Evolutionary conservation across 345 rosid species (phyloP), one percentile per base, ranked within the genome.

Genomic region (Eucalyptus regnans): DNA sequence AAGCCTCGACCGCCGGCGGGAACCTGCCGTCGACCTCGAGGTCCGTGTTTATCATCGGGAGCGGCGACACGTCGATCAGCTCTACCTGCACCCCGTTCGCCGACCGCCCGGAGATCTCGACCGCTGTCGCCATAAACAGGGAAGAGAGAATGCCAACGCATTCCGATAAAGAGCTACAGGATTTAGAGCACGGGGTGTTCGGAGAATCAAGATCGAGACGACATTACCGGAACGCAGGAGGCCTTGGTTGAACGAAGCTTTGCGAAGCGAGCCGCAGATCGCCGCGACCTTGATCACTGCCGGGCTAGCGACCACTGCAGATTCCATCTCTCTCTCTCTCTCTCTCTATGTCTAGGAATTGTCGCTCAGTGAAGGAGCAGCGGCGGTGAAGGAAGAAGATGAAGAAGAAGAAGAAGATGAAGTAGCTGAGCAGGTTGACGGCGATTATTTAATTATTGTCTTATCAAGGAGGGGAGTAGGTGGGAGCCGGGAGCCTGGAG

Each of bases 221-320:
- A 44, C 25, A 8, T 44, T 90, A 97, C 98, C 98, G 18, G 94
- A 89, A 23, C 96, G 97, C 88, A 97, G 87, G 88, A 96, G 96
- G 91, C 98, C 98, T 76, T 87, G 93, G 90, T 96, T 92, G 94
- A 86, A 94, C 68, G 98, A 97, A 12, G 89, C 95, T 91, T 95
- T 92, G 5, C 98, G 97, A 33, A 95, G 94, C 37, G 98, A 96
- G 31, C 99, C 98, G 56, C 96, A 96, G 48, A 97, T 48, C 52
- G 98, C 98, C 9, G 95, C 98, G 16, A 95, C 92, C 89, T 92
- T 94, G 88, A 96, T 94, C 43, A 56, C 62, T 4, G 92, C 88
- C 41, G 95, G 93, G 44, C 91, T 93, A 13, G 90, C 89, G 88
- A 93, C 90, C 25, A 85, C 81, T 14, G 88, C 86, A 56, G 92